Conservation (phyloP, 2,329 filamentous ascomycete species). For the Penicillium palitans region DNA sequence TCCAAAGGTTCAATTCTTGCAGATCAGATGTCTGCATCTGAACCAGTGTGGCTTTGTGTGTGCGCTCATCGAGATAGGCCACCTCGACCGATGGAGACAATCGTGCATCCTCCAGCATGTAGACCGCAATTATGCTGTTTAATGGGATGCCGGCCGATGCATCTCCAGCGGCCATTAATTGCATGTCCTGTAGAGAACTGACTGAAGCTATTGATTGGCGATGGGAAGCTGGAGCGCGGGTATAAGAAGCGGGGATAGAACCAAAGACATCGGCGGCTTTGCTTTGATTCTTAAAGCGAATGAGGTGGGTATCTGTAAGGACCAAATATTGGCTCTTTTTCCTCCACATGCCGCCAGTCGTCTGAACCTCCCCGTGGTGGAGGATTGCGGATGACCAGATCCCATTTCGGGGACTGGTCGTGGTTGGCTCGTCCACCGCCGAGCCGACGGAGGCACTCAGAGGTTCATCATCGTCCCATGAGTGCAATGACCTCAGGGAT, state of each 20-base stretch:
- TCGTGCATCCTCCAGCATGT: constrained; percentile 66
- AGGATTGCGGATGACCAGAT: constrained; percentile 53
- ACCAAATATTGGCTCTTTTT: constrained; percentile 73
- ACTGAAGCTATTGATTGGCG: constrained; percentile 61
- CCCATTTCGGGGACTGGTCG: constrained; percentile 34
- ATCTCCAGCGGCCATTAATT: constrained; percentile 58
- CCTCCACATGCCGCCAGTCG: constrained; percentile 67
- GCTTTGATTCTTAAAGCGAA: constrained; percentile 67
- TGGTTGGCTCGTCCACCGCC: constrained; percentile 51
- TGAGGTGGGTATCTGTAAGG: constrained; percentile 66
- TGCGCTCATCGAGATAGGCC: constrained; percentile 66
- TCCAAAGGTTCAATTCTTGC: constrained; percentile 66
- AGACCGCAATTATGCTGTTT: constrained; percentile 66
- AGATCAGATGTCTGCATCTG: constrained; percentile 65
- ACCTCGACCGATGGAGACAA: constrained; percentile 68
- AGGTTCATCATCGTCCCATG: constrained; percentile 54
- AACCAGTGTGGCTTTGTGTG: constrained; percentile 60
- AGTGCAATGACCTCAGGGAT: constrained; percentile 56
- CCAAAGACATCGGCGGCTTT: constrained; percentile 66
- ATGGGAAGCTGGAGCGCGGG: constrained; percentile 46
- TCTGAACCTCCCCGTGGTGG: constrained; percentile 70
- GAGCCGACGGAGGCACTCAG: constrained; percentile 53
- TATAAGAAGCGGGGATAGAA: constrained; percentile 46
- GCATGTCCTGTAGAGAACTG: constrained; percentile 62
- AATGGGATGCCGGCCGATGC: constrained; percentile 58